These are phyloP conservation scores for Blastocystis sp. DNA, from an alignment of 352 stramenopile species.

Conservation along the genomic window DNA sequence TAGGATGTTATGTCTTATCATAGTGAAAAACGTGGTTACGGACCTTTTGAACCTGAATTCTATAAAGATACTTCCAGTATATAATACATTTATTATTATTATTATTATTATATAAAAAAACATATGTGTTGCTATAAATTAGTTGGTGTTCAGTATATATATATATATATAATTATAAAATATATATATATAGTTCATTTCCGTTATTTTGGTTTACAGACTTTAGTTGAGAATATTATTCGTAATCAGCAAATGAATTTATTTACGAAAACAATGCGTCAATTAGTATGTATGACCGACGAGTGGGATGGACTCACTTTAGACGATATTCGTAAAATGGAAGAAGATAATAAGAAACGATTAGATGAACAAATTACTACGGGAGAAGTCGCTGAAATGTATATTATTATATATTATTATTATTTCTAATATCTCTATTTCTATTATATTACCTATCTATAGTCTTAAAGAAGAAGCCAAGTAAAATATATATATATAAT, in stretches of 20 bases:
- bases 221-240: conserved; percentile 29
- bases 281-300: conserved; percentile 30
- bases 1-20: conserved; percentile 31
- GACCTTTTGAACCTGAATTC: conserved; percentile 31
- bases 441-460: no score
- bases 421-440: no score
- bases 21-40: conserved; percentile 22
- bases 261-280: conserved; percentile 32
- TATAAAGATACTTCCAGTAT: conserved; percentile 26
- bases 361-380: conserved; percentile 24
- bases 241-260: conserved; percentile 36
- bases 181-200: conserved; percentile 19
- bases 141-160: conserved; percentile 18
- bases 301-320: conserved; percentile 32
- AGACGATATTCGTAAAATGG: conserved; percentile 31
- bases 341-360: conserved; percentile 20
- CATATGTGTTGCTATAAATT: conserved; percentile 38
- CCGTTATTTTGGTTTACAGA: conserved; percentile 36
- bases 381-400: conserved; percentile 7
- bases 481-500: no score
- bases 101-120: conserved; percentile 10
- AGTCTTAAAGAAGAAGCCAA: no score
- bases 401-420: no score
- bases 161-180: no score
- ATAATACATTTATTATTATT: no score